phyloP scores from a whole-genome alignment of 495 filamentous ascomycete species.

The Penicillium bialowiezense region DNA sequence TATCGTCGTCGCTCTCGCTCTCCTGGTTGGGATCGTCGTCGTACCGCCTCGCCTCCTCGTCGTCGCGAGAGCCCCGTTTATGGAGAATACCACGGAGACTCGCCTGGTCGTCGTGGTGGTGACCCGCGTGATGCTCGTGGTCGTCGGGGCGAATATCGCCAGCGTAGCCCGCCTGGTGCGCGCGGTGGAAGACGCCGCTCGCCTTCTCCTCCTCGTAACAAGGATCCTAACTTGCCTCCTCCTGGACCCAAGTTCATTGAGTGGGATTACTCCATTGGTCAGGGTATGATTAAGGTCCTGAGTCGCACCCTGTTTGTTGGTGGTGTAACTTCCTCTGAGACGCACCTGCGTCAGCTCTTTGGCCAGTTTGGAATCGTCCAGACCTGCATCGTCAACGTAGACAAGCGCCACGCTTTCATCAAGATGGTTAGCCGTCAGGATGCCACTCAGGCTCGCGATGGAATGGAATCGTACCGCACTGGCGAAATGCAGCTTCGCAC shows the following conservation, averaged over 20 bases:
- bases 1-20: constrained; percentile 76
- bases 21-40: constrained; percentile 65
- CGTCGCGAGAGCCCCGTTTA: constrained; percentile 71
- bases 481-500: constrained; percentile 79
- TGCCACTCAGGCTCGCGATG: constrained; percentile 79
- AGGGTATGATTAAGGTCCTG: constrained; percentile 82
- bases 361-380: constrained; percentile 80
- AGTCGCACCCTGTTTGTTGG: constrained; percentile 96
- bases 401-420: constrained; percentile 97
- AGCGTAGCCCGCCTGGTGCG: constrained; percentile 65
- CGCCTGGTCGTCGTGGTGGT: constrained; percentile 56
- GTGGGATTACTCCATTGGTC: constrained; percentile 69
- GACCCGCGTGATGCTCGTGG: constrained; percentile 58
- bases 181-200: constrained; percentile 57
- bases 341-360: constrained; percentile 76
- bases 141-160: constrained; percentile 67
- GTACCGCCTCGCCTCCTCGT: constrained; percentile 54
- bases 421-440: constrained; percentile 93
- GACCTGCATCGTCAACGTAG: constrained; percentile 94
- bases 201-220: constrained; percentile 51
- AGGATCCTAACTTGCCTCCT: constrained; percentile 52
- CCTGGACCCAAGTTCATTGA: constrained; percentile 75
- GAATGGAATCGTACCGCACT: constrained; percentile 77
- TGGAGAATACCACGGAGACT: constrained; percentile 62
- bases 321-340: constrained; percentile 85